Evolutionary conservation across 2,329 filamentous ascomycete genomes (phyloP), one percentile per base, ranked within the genome.

Genomic region (Pseudogymnoascus sp.): DNA sequence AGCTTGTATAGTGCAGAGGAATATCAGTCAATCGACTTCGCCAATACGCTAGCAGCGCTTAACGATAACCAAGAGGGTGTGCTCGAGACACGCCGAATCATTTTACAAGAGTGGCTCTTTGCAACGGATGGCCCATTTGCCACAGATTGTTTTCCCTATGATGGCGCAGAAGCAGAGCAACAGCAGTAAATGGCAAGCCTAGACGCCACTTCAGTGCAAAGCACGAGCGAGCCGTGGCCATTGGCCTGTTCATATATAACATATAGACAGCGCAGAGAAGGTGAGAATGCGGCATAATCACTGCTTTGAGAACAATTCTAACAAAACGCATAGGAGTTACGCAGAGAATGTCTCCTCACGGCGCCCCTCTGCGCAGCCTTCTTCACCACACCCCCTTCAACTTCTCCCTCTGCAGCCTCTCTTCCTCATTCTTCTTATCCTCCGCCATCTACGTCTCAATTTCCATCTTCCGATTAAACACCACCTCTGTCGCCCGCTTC

Each of bases 401-500:
- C 57, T 76, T 78, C 65, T 85, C 82, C 11, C 75, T 77, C 62
- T 74, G 75, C 63, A 79, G 72, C 65, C 79, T 78, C 64, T 83
- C 78, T 67, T 88, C 83, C 64, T 89, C 86, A 16, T 79, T 77
- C 62, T 84, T 83, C 73, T 91, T 90, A 71, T 97, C 92, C 65
- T 88, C 86, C 0, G 88, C 91, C 89, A 97, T 97, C 75, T 96
- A 85, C 2, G 88, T 81, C 76, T 97, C 92, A 65, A 97, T 92
- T 75, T 97, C 92, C 82, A 96, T 92, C 74, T 89, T 92, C 59
- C 86, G 81, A 71, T 96, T 97, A 73, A 96, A 96, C 73, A 97
- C 93, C 14, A 86, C 87, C 76, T 97, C 93, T 0, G 88, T 93
- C 57, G 96, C 85, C 60, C 90, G 84, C 75, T 92, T 93, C 69